phyloP scores from a whole-genome alignment of 2,329 filamentous ascomycete species.

The Xylaria sp. region DNA sequence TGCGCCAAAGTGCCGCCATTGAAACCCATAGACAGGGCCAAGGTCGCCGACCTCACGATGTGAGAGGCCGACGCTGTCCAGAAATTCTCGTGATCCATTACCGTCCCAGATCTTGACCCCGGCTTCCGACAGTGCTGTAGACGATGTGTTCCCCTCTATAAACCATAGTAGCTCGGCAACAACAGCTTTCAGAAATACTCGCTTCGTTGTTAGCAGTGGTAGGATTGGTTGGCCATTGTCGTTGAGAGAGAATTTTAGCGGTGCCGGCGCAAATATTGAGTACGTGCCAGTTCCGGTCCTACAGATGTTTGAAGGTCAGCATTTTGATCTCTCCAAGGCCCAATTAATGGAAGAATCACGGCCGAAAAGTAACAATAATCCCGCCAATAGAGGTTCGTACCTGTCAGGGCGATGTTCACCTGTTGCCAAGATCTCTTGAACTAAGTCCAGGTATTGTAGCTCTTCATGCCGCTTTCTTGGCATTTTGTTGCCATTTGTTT shows the following conservation, averaged over 20 bases:
- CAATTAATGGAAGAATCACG: not conserved
- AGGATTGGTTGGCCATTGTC: conserved; percentile 72
- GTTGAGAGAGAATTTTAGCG: conserved; percentile 87
- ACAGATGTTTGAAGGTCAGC: conserved; percentile 13
- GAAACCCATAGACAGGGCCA: conserved; percentile 96
- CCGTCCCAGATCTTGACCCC: conserved; percentile 99
- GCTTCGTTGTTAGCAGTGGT: conserved; percentile 95
- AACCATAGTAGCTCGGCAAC: conserved; percentile 97
- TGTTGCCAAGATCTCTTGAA: conserved; percentile 80
- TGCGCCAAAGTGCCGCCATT: conserved; percentile 98
- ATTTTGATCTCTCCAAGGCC: too few species aligned
- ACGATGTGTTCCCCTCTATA: conserved; percentile 84
- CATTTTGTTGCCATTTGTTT: conserved; percentile 21
- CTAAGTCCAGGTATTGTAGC: conserved; percentile 90
- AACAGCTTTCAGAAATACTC: conserved; percentile 91
- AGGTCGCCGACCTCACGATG: conserved; percentile 89
- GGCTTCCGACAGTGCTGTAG: conserved; percentile 76
- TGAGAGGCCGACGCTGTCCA: conserved; percentile 83
- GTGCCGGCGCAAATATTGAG: conserved; percentile 86
- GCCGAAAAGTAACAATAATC: not conserved
- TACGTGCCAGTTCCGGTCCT: conserved; percentile 94
- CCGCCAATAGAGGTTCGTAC: conserved; percentile 54
- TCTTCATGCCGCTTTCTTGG: conserved; percentile 74
- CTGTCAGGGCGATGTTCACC: conserved; percentile 92
- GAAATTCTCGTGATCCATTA: conserved; percentile 89